phyloP scores from a whole-genome alignment of 257 asterid species.

The Perilla frutescens region DNA sequence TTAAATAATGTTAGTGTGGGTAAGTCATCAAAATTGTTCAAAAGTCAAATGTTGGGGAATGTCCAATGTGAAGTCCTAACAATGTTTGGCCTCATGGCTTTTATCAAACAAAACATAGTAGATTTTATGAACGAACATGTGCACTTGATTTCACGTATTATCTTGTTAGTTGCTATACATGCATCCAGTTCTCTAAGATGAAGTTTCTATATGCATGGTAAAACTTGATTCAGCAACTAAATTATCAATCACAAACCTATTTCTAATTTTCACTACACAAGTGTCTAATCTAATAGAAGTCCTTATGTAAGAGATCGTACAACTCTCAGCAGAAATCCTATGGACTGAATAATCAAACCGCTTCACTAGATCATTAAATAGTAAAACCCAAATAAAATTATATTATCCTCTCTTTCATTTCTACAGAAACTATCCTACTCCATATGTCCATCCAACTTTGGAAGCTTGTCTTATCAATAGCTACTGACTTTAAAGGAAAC shows the following conservation, averaged over 20 bases:
- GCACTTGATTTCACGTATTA: background rate
- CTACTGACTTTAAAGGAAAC: background rate
- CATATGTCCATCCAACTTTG: background rate
- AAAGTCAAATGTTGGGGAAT: background rate
- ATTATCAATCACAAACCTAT: background rate
- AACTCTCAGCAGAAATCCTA: conserved; percentile 11
- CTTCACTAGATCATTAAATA: background rate
- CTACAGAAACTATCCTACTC: conserved; percentile 1
- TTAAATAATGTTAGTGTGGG: background rate
- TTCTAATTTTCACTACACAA: background rate
- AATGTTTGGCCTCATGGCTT: background rate
- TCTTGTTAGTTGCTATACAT: background rate
- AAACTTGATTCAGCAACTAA: background rate
- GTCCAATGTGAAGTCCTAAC: background rate
- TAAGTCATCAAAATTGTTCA: background rate
- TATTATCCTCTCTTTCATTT: background rate
- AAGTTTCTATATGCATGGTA: background rate
- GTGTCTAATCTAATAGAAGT: background rate
- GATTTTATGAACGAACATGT: background rate
- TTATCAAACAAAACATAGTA: background rate
- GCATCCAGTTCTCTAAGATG: background rate
- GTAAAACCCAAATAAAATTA: background rate
- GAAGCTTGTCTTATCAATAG: conserved; percentile 1
- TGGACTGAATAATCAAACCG: background rate
- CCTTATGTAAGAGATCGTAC: background rate